Percentiles rank a stretch among this genome's conserved stretches.
phyloP scores from a whole-genome alignment of 164 flowering plant genomes.

The Annona squamosa region DNA sequence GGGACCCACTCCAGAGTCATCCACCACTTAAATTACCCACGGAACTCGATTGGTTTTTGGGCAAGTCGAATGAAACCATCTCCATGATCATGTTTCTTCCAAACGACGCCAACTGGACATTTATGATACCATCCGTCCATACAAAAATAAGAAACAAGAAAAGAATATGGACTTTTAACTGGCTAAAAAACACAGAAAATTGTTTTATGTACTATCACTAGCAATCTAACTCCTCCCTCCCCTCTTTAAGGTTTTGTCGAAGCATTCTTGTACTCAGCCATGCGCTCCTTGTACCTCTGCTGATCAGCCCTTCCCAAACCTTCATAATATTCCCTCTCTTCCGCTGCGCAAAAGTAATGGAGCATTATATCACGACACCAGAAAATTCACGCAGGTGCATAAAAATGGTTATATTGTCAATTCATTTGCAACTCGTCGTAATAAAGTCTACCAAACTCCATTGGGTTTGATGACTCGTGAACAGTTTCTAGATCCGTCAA shows the following conservation, averaged over 20 bases:
- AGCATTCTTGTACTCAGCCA: constrained; percentile 71
- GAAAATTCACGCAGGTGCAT: background rate
- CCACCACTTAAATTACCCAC: too few species aligned
- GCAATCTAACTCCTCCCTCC: constrained; percentile 65
- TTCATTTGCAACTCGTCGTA: too few species aligned
- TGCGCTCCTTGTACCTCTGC: constrained; percentile 62
- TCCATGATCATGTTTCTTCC: too few species aligned
- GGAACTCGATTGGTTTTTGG: too few species aligned
- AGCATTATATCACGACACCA: background rate
- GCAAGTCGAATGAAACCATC: too few species aligned
- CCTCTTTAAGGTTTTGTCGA: constrained; percentile 37
- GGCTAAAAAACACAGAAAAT: background rate
- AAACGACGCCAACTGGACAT: background rate
- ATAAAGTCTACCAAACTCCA: background rate
- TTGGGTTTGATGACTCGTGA: background rate
- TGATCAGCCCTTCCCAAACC: constrained; percentile 71
- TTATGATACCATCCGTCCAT: background rate
- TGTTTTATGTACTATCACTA: too few species aligned
- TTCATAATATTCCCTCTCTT: constrained; percentile 82
- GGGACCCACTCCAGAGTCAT: too few species aligned
- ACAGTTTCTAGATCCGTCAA: background rate
- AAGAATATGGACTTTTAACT: background rate
- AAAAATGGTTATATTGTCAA: background rate
- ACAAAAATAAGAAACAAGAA: background rate
- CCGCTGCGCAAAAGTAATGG: constrained; percentile 33